Conservation (phyloP, 768 basidiomycete genomes). For the Rhodosporidiobolus sp. region DNA sequence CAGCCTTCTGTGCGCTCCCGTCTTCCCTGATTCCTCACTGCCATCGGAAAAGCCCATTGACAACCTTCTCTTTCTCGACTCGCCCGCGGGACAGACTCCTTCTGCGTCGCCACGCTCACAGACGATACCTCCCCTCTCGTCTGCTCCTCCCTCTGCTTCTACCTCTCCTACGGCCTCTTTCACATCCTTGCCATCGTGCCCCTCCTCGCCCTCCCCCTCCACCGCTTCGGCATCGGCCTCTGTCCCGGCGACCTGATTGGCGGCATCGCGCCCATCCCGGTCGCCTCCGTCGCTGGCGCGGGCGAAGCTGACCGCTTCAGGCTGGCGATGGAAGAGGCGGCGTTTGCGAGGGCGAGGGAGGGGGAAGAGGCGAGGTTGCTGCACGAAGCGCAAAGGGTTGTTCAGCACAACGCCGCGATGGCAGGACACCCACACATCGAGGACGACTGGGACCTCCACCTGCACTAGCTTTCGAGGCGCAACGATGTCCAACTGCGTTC, state of each 20-base stretch:
- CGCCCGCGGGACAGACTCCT: slow-evolving; percentile 3
- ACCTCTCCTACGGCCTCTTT: slow-evolving; percentile 23
- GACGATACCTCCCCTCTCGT: slow-evolving; percentile 13
- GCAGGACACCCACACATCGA: too few relatives aligned
- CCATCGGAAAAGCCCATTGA: fast-evolving
- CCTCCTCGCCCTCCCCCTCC: slow-evolving; percentile 38
- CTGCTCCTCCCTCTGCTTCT: slow-evolving; percentile 13
- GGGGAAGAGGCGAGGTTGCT: neutral
- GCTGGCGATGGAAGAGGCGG: too few relatives aligned
- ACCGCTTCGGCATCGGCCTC: slow-evolving; percentile 12
- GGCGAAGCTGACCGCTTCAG: neutral
- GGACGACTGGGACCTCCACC: too few relatives aligned
- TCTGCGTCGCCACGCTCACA: neutral
- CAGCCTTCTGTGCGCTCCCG: slow-evolving; percentile 8
- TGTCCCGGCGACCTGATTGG: neutral
- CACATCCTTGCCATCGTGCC: slow-evolving; percentile 42
- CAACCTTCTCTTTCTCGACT: too few relatives aligned
- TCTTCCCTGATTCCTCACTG: neutral
- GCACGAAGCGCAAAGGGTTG: neutral
- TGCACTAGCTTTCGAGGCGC: neutral
- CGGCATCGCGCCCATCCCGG: too few relatives aligned
- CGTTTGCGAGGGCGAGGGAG: too few relatives aligned
- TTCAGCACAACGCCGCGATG: neutral
- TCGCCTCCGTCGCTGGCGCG: neutral
- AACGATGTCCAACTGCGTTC: neutral